phyloP scores from a whole-genome alignment of 129 eudicot species.

The Centrapalus pauciflorus region DNA sequence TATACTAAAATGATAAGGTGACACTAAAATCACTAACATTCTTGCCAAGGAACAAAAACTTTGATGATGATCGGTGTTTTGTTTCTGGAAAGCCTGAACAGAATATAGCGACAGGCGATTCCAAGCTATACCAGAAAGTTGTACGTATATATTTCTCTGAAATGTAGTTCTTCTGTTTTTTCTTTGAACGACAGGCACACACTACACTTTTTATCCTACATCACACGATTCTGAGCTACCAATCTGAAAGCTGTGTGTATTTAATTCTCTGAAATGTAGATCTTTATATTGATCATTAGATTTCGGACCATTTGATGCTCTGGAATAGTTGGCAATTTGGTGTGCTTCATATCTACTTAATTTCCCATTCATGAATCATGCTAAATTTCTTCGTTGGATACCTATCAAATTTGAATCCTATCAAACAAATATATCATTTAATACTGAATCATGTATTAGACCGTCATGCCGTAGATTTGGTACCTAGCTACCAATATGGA shows the following conservation, averaged over 20 bases:
- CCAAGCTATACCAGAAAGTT: slow-evolving; percentile 41
- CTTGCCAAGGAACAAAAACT: slow-evolving; percentile 38
- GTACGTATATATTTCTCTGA: slow-evolving; percentile 33
- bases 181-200: too few species aligned
- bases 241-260: too few species aligned
- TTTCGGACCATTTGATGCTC: not conserved
- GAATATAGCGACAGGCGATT: slow-evolving; percentile 30
- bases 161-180: not conserved
- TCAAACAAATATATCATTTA: not conserved
- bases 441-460: not conserved
- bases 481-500: not conserved
- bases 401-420: not conserved
- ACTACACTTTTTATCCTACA: too few species aligned
- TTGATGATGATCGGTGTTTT: slow-evolving; percentile 42
- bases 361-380: not conserved
- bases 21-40: too few species aligned
- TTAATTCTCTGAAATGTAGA: too few species aligned
- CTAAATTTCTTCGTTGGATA: not conserved
- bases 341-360: not conserved
- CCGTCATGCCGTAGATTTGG: not conserved
- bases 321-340: not conserved
- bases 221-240: too few species aligned
- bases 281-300: not conserved
- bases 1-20: too few species aligned
- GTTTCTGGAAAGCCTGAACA: slow-evolving; percentile 42